Evolutionary conservation across 371 early-diverging fungal genomes (phyloP).

Genomic region (Coemansia sp.): DNA sequence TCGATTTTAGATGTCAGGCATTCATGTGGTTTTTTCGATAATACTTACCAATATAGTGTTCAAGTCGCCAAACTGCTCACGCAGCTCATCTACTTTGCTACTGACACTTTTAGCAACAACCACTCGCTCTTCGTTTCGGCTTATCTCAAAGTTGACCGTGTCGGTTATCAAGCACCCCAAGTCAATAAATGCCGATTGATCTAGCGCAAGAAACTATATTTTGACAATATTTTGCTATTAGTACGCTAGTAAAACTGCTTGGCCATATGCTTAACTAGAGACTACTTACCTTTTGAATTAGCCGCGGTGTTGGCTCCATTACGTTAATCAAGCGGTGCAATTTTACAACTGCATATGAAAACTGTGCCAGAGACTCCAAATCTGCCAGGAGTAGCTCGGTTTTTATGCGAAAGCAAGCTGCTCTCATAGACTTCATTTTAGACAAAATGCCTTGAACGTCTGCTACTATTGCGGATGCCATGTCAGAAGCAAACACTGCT

Average conservation of each 20-base stretch:
- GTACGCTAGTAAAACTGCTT: not conserved
- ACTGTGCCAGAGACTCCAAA: conserved; percentile 30
- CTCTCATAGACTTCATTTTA: conserved; percentile 12
- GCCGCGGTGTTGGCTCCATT: conserved; percentile 5
- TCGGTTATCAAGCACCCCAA: conserved; percentile 29
- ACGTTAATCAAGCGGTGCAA: conserved; percentile 12
- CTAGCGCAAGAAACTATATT: conserved; percentile 21
- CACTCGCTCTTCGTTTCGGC: conserved; percentile 13
- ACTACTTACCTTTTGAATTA: conserved; percentile 16
- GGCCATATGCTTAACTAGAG: not conserved
- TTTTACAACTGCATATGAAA: conserved; percentile 23
- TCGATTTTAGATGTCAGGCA: not conserved
- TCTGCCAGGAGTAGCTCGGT: conserved; percentile 23
- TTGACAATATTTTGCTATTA: not conserved
- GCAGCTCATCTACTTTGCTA: conserved; percentile 32
- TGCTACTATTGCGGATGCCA: not conserved
- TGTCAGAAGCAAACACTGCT: not conserved
- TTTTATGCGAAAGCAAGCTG: conserved; percentile 18
- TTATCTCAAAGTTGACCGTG: conserved; percentile 31
- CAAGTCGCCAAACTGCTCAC: conserved; percentile 15
- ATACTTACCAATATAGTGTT: conserved; percentile 17
- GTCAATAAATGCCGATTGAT: conserved; percentile 10
- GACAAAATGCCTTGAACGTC: conserved; percentile 11
- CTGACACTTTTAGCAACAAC: conserved; percentile 21
- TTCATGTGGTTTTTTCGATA: not conserved